Evolutionary conservation across 805 yeast species (phyloP).

Genomic region (Saccharomycopsis guyanensis): DNA sequence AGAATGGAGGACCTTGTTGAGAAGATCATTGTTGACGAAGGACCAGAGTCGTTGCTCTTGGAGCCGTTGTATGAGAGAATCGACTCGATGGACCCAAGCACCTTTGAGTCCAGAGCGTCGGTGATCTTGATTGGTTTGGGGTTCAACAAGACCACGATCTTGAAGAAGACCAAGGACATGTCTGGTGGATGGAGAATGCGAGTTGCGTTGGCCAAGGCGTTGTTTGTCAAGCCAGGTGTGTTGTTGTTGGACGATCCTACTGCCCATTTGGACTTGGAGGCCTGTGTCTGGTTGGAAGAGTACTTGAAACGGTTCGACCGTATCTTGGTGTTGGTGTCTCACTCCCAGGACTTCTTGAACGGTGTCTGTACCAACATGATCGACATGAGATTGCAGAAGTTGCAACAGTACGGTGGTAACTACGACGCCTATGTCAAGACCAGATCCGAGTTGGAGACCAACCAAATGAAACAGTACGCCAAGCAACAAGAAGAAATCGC

Average conservation of each 20-base stretch:
- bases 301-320: conserved; percentile 92
- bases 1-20: conserved; percentile 88
- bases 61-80: conserved; percentile 92
- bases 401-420: conserved; percentile 90
- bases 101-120: conserved; percentile 96
- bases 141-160: conserved; percentile 78
- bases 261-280: conserved; percentile 98
- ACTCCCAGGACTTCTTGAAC: conserved; percentile 98
- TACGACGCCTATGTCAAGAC: conserved; percentile 96
- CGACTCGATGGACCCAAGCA: conserved; percentile 91
- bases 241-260: conserved; percentile 96
- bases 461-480: conserved; percentile 94
- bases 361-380: conserved; percentile 98
- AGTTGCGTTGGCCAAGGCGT: conserved; percentile 95
- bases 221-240: conserved; percentile 95
- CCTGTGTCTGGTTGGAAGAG: conserved; percentile 99
- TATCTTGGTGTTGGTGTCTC: conserved; percentile 89
- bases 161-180: conserved; percentile 96
- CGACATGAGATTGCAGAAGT: conserved; percentile 84
- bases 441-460: conserved; percentile 85
- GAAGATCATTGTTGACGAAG: conserved; percentile 79
- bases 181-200: conserved; percentile 99
- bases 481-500: conserved; percentile 99
- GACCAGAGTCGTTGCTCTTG: conserved; percentile 83
- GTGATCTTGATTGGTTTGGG: conserved; percentile 95